A percentile compares a stretch with the other conserved stretches of the same genome.
Evolutionary conservation across 1,284 basidiomycete genomes (phyloP).

Genomic region (Boletus hoseneyae): DNA sequence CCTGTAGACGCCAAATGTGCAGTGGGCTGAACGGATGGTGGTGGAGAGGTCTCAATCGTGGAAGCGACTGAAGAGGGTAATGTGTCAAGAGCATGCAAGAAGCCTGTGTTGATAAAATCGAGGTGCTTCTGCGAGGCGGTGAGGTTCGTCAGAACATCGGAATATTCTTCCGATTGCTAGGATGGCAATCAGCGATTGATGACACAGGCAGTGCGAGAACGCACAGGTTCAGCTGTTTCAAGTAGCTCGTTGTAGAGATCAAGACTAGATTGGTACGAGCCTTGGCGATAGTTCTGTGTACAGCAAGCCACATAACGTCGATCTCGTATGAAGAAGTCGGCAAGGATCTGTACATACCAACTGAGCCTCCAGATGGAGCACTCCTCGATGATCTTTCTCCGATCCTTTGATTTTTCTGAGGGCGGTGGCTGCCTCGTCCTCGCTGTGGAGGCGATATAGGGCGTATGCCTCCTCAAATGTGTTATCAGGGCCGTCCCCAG

Average conservation of each 20-base stretch:
- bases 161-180: conserved; percentile 81
- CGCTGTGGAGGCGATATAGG: conserved; percentile 74
- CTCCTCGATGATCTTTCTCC: conserved; percentile 54
- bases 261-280: conserved; percentile 67
- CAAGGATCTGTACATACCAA: conserved; percentile 49
- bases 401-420: conserved; percentile 49
- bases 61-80: conserved; percentile 50
- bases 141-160: conserved; percentile 82
- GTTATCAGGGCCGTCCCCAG: conserved; percentile 26
- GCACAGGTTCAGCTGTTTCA: conserved; percentile 68
- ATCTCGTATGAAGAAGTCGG: conserved; percentile 20
- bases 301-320: conserved; percentile 12
- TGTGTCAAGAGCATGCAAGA: conserved; percentile 57
- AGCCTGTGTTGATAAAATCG: conserved; percentile 74
- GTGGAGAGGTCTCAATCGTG: conserved; percentile 58
- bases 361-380: conserved; percentile 80
- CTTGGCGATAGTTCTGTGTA: conserved; percentile 70
- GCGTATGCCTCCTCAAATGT: conserved; percentile 79
- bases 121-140: conserved; percentile 75
- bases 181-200: conserved; percentile 9
- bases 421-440: conserved; percentile 59
- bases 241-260: conserved; percentile 77
- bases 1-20: conserved; percentile 31
- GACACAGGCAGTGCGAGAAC: conserved; percentile 26
- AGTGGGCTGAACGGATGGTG: conserved; percentile 45